phyloP scores from a whole-genome alignment of 306 rosid species.

The Cucumis melo region DNA sequence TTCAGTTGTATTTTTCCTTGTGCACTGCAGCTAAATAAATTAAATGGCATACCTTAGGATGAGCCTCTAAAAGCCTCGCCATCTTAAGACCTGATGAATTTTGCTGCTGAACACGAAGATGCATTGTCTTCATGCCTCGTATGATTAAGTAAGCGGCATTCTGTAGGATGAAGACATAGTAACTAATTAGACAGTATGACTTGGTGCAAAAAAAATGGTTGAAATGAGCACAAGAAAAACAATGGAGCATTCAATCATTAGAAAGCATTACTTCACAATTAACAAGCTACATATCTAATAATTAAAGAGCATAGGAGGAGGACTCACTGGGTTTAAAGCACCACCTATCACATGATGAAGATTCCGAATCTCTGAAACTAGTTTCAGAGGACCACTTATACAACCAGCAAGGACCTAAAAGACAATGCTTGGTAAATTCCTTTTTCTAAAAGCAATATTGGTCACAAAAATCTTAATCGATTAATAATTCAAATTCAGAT shows the following conservation, averaged over 20 bases:
- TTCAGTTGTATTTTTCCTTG: constrained; percentile 1
- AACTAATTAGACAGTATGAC: neutral
- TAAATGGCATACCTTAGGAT: constrained; percentile 64
- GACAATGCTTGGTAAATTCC: neutral
- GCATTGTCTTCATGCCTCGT: constrained; percentile 94
- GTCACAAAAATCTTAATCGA: neutral
- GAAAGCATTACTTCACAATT: neutral
- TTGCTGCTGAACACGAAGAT: constrained; percentile 93
- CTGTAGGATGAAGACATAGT: constrained; percentile 21
- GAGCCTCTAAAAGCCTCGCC: constrained; percentile 89
- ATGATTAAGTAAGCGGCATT: constrained; percentile 92
- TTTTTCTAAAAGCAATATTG: neutral
- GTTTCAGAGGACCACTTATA: constrained; percentile 59
- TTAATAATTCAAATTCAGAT: neutral
- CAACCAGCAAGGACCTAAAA: constrained; percentile 82
- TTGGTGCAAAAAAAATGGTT: neutral
- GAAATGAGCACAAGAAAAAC: neutral
- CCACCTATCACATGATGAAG: constrained; percentile 88
- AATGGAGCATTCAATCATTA: neutral
- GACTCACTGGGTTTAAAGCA: constrained; percentile 78
- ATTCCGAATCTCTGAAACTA: constrained; percentile 62
- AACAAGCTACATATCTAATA: neutral
- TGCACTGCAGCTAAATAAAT: neutral
- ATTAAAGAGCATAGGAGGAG: neutral
- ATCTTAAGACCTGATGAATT: constrained; percentile 70